Conservation (phyloP, 2,329 filamentous ascomycete species). For the Curvularia sp. region DNA sequence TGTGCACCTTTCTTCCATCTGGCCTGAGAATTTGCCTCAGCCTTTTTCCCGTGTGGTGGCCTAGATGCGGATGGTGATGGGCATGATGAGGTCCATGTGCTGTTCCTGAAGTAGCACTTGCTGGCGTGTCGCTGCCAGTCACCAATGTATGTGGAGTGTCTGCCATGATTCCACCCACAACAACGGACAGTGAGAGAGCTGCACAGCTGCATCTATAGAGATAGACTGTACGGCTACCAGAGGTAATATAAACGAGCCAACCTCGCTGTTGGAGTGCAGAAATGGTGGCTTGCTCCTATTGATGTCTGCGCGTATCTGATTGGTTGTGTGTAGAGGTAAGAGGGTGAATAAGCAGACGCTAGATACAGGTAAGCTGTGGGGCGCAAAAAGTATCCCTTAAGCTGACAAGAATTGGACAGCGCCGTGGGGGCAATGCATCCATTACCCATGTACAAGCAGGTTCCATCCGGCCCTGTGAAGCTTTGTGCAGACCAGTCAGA, state of each 20-base stretch:
- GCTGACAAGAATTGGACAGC: neutral
- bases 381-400: neutral
- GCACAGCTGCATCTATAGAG: neutral
- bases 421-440: neutral
- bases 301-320: conserved; percentile 3
- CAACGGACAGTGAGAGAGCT: neutral
- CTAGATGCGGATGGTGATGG: conserved; percentile 32
- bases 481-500: neutral
- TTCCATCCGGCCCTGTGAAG: neutral
- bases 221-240: too few relatives aligned
- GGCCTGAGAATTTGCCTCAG: conserved; percentile 64
- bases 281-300: conserved; percentile 13
- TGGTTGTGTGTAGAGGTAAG: conserved; percentile 6
- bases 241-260: neutral
- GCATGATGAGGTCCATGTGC: conserved; percentile 1
- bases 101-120: conserved; percentile 1
- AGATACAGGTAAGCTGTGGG: conserved; percentile 12
- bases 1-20: conserved; percentile 63
- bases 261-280: neutral
- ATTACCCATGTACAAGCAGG: neutral
- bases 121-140: conserved; percentile 11
- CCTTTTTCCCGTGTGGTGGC: conserved; percentile 49
- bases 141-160: conserved; percentile 15
- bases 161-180: conserved; percentile 8
- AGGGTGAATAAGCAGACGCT: conserved; percentile 17